phyloP scores from a whole-genome alignment of 2,329 filamentous ascomycete genomes.

The Apiospora marii region DNA sequence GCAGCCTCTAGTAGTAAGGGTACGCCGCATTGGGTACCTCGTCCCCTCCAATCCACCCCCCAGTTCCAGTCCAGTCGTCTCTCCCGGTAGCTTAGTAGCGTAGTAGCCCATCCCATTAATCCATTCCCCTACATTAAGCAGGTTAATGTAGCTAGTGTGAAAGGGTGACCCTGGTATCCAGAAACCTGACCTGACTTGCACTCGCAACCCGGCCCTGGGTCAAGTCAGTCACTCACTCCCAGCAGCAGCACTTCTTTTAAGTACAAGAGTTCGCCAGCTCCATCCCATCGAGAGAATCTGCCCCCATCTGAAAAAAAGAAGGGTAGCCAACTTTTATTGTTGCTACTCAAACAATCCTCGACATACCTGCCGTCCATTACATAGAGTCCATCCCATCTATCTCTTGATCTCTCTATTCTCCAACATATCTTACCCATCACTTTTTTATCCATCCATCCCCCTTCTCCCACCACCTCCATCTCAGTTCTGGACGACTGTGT shows the following conservation, averaged over 20 bases:
- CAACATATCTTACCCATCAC: not conserved
- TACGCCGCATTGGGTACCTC: constrained; percentile 5
- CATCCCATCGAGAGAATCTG: constrained; percentile 17
- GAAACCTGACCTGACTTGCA: constrained; percentile 11
- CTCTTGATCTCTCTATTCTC: not conserved
- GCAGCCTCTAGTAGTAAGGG: not conserved
- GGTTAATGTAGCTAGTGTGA: not conserved
- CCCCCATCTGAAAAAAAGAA: constrained; percentile 21
- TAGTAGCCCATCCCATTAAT: not conserved
- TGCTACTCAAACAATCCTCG: constrained; percentile 1
- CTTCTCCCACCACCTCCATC: not conserved
- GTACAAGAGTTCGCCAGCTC: constrained; percentile 10
- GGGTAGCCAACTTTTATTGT: constrained; percentile 21
- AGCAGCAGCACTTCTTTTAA: not conserved
- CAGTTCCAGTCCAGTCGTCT: not conserved
- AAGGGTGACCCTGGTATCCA: constrained; percentile 19
- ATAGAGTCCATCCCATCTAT: no score
- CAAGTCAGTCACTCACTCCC: not conserved
- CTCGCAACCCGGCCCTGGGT: constrained; percentile 2
- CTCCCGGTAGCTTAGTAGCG: not conserved
- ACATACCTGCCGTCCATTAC: constrained; percentile 5
- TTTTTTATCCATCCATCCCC: not conserved
- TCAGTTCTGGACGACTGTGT: constrained; percentile 15
- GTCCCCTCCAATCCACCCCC: not conserved
- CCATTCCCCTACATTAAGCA: constrained; percentile 17